Evolutionary conservation across 2,329 filamentous ascomycete species (phyloP), one percentile per base, ranked within the genome.

Genomic region (Sordariomycetes sp.): DNA sequence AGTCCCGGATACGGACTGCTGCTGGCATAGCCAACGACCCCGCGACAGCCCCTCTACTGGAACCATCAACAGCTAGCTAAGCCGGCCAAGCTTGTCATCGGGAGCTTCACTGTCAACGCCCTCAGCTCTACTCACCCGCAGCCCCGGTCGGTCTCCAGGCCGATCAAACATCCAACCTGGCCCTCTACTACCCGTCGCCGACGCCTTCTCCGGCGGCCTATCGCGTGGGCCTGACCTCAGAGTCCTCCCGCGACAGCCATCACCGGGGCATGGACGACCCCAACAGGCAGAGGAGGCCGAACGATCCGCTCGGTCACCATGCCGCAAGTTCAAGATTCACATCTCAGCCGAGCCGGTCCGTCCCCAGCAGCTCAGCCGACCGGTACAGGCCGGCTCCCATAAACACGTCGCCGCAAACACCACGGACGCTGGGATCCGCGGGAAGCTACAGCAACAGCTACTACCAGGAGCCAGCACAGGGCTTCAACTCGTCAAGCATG

Each of bases 241-340:
- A 63, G 61, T 63, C 66, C 57, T 63, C 64, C 59, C 56, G 60
- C 51, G 60, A 68, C 58, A 58, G 63, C 57, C 60, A 64, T 52
- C 57, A 66, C 66, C 56, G 61, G 61, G 78, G 75, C 55, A 92
- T 92, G 85, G 85, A 90, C 68, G 78, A 82, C 63, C 75, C 79
- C 65, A 75, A 74, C 61, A 76, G 73, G 55, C 70, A 76, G 53
- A 72, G 78, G 67, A 81, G 82, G 72, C 81, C 82, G 66, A 75
- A 82, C 72, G 82, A 83, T 61, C 68, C 72, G 61, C 70, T 75
- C 55, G 66, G 72, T 59, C 79, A 81, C 62, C 68, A 75, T 51
- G 59, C 64, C 51, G 69, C 69, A 58, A 68, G 65, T 54, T 55
- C 65, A 33, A 66, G 70, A 58, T 76, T 71, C 41, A 57, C 66